These are phyloP conservation scores for Phytophthora pinifolia DNA, from an alignment of 352 stramenopile species.

Conservation along the genomic window DNA sequence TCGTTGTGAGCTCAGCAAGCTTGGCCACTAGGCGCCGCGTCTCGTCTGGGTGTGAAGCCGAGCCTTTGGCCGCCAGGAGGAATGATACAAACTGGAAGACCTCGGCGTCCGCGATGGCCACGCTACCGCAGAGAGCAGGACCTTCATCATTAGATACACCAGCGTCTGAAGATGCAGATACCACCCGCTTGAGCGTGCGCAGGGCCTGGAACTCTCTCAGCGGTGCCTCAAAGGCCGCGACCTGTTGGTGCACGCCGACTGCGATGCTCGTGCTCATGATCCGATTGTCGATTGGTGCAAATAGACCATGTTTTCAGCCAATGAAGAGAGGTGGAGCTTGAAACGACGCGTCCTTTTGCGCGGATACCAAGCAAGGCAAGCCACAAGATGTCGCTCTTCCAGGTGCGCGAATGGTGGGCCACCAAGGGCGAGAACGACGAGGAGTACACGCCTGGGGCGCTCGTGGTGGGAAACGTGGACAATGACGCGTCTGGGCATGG, in stretches of 20 bases:
- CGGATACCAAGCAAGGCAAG: slow-evolving; percentile 9
- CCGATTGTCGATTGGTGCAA: slow-evolving; percentile 15
- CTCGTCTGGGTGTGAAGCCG: slow-evolving; percentile 25
- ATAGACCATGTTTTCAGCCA: slow-evolving; percentile 1
- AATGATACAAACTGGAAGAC: slow-evolving; percentile 40
- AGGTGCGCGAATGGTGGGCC: slow-evolving; percentile 88
- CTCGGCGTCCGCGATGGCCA: slow-evolving; percentile 36
- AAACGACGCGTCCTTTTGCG: slow-evolving; percentile 29
- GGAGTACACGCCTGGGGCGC: slow-evolving; percentile 76
- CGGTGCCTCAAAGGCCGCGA: slow-evolving; percentile 49
- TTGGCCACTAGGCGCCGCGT: slow-evolving; percentile 22
- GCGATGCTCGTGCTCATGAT: slow-evolving; percentile 23
- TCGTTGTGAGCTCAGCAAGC: slow-evolving; percentile 1
- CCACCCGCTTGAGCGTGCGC: slow-evolving; percentile 17
- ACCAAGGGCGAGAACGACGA: slow-evolving; percentile 69
- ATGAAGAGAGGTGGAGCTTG: slow-evolving; percentile 8
- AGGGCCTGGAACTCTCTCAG: slow-evolving; percentile 31
- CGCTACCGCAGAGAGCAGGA: slow-evolving; percentile 12
- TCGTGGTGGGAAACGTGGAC: slow-evolving; percentile 87
- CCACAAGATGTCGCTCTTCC: slow-evolving; percentile 86
- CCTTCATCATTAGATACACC: not conserved
- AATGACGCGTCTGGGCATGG: slow-evolving; percentile 66
- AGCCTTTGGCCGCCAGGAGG: slow-evolving; percentile 27
- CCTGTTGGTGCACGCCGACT: slow-evolving; percentile 38
- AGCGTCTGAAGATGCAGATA: slow-evolving; percentile 1